Evolutionary conservation across 805 yeast species (phyloP), one percentile per base, ranked within the genome.

Genomic region (Pichia scutulata): DNA sequence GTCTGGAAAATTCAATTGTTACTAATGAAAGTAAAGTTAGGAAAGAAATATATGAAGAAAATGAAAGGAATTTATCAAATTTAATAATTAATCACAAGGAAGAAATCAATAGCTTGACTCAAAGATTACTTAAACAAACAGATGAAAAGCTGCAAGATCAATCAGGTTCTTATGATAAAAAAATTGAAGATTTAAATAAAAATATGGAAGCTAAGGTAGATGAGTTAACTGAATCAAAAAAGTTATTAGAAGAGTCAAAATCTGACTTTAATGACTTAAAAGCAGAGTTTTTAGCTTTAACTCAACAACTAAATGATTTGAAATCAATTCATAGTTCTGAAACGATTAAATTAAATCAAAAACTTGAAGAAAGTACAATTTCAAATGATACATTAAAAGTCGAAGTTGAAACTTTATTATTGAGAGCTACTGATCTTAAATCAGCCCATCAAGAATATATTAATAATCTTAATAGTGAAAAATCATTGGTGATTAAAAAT

Each of bases 11-110:
- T 33, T 58, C 57, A 39, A 51, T 60, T 22, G 51, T 60, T 2
- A 54, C 58, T 39, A 62, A 61, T 19, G 74, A 70, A 45, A 47
- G 61, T 23, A 58, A 52, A 6, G 41, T 68, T 4, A 65, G 73
- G 51, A 50, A 45, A 9, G 59, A 63, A 44, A 28, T 63, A 21
- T 63, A 60, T 33, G 58, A 62, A 21, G 71, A 66, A 25, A 69
- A 67, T 49, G 72, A 69, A 46, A 57, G 54, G 4, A 67, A 67
- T 44, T 57, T 70, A 7, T 63, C 67, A n/a, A 71, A 74, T 23
- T 63, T 74, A 30, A 68, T 68, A 4, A 53, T 56, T 1, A 63
- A 68, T 37, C 64, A 74, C 46, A 59, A 61, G 26, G 50, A 57
- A 12, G 66, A 69, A 22, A 40, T 72, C 1, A 60, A 60, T n/a